Evolutionary conservation across 1,284 basidiomycete species (phyloP), one percentile per base, ranked within the genome.

Genomic region (Boletus semigastroideus): DNA sequence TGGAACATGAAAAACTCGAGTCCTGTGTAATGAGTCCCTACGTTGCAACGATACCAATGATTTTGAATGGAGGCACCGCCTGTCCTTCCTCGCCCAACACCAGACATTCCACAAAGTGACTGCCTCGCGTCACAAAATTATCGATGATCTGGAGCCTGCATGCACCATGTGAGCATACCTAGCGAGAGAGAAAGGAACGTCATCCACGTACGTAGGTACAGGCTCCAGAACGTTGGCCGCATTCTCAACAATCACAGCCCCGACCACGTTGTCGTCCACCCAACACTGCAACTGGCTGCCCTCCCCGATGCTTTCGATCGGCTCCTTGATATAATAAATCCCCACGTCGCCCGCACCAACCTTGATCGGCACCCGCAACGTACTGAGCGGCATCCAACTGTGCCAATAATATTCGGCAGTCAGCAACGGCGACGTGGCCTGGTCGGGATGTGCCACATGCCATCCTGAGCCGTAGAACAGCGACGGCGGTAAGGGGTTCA

Each of bases 391-490:
- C 49, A 87, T 74, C 51, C 84, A 85, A 19, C 90, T 87, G 68
- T 88, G 87, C 89, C 93, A 98, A 68, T 96, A 96, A 71, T 96
- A 91, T 53, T 79, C 78, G 48, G 80, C 78, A 28, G 80, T 80
- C 53, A 76, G 67, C 43, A 79, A 65, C 39, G 77, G 72, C 17
- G 72, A 74, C 0, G 65, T 58, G 25, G 72, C 71, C 39, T 78
- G 72, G 3, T 74, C 64, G 2, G 92, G 90, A 66, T 93, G 90
- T 64, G 81, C 79, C 2, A 84, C 82, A 52, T 78, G 76, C 94
- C 94, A 98, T 4, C 94, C 95, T 0, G 87, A 87, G 28, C 93
- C 94, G 55, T 86, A 88, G 73, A 98, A 97, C 56, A 95, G 74
- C 22, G 87, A 90, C 0, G 87, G 83, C 12, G 94, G 94, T 2